Percentiles rank a stretch among this genome's conserved stretches.
phyloP scores from a whole-genome alignment of 495 filamentous ascomycete species.

The Aspergillus avenaceus region DNA sequence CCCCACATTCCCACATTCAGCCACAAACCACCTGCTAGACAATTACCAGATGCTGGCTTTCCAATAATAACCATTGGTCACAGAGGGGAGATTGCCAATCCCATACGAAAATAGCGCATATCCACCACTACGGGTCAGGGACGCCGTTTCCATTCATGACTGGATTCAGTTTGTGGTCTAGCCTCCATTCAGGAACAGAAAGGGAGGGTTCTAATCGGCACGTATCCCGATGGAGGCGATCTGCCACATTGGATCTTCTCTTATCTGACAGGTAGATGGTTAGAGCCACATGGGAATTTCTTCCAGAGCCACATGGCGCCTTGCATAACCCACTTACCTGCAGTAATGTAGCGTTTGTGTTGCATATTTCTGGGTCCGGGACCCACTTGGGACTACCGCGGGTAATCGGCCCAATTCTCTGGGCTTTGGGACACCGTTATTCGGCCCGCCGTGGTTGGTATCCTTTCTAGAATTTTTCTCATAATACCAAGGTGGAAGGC shows the following conservation, averaged over 20 bases:
- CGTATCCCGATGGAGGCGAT: neutral
- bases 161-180: neutral
- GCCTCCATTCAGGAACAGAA: neutral
- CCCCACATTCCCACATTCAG: neutral
- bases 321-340: neutral
- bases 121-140: neutral
- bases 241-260: neutral
- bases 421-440: no score
- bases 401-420: no score
- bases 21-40: neutral
- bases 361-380: neutral
- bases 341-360: neutral
- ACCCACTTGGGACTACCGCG: no score
- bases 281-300: neutral
- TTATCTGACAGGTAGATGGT: no score
- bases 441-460: no score
- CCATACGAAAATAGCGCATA: neutral
- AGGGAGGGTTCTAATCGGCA: neutral
- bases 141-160: neutral
- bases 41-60: neutral
- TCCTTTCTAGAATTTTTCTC: no score
- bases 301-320: neutral
- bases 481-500: no score
- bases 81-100: neutral
- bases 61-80: neutral